These are phyloP conservation scores for Russula sp. DNA, from an alignment of 768 basidiomycete species.

Conservation along the genomic window DNA sequence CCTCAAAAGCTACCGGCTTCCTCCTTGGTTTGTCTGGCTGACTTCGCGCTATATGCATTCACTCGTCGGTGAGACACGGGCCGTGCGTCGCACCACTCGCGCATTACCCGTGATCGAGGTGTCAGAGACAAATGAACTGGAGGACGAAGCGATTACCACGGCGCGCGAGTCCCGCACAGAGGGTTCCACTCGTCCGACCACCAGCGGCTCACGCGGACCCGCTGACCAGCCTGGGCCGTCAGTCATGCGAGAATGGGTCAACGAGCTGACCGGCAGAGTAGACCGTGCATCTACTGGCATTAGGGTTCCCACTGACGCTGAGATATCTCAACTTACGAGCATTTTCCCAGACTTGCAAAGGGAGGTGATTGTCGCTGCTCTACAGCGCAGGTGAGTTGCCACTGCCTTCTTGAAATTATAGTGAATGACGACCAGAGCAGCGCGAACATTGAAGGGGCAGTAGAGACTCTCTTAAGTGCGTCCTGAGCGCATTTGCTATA, in stretches of 20 bases:
- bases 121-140: slow-evolving; percentile 33
- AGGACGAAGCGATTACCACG: slow-evolving; percentile 65
- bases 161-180: slow-evolving; percentile 42
- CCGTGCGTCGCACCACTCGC: slow-evolving; percentile 52
- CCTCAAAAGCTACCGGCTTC: slow-evolving; percentile 76
- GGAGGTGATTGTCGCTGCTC: slow-evolving; percentile 67
- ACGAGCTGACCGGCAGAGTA: slow-evolving; percentile 68
- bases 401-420: slow-evolving; percentile 21
- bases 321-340: slow-evolving; percentile 65
- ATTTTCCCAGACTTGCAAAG: slow-evolving; percentile 85
- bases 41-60: slow-evolving; percentile 59
- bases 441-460: slow-evolving; percentile 75
- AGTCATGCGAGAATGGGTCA: slow-evolving; percentile 75
- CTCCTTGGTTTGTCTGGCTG: slow-evolving; percentile 55
- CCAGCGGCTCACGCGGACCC: slow-evolving; percentile 7
- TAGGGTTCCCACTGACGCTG: slow-evolving; percentile 68
- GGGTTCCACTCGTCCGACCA: slow-evolving; percentile 25
- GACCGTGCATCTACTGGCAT: slow-evolving; percentile 55
- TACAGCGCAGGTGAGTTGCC: slow-evolving; percentile 72
- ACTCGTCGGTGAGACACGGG: slow-evolving; percentile 62
- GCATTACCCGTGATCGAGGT: slow-evolving; percentile 16
- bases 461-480: slow-evolving; percentile 69
- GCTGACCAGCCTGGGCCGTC: slow-evolving; percentile 35
- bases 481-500: slow-evolving; percentile 10
- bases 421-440: slow-evolving; percentile 40